Evolutionary conservation across 805 yeast genomes (phyloP).

Genomic region (Wickerhamomyces chambardii): DNA sequence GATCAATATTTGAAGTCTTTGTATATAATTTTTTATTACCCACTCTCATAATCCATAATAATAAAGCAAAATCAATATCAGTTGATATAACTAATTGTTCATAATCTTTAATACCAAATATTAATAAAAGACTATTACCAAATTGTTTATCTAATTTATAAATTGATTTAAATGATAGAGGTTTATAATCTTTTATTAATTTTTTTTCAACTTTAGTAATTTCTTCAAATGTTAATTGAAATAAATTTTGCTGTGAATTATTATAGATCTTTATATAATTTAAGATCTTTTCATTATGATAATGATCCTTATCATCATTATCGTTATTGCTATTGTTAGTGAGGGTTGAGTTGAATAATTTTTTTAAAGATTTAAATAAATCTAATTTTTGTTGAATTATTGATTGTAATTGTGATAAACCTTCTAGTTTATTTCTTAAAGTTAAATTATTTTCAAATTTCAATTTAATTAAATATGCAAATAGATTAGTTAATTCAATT

Average conservation of each 20-base stretch:
- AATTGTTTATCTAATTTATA: constrained; percentile 45
- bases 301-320: constrained; percentile 10
- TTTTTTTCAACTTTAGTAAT: constrained; percentile 37
- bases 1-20: constrained; percentile 16
- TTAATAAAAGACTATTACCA: constrained; percentile 41
- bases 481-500: constrained; percentile 37
- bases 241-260: constrained; percentile 37
- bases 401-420: constrained; percentile 41
- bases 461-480: constrained; percentile 43
- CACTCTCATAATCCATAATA: constrained; percentile 56
- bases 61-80: constrained; percentile 47
- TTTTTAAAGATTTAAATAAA: constrained; percentile 25
- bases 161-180: constrained; percentile 46
- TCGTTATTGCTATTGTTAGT: not conserved
- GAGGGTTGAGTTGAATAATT: not conserved
- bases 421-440: constrained; percentile 51
- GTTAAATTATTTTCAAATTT: constrained; percentile 38
- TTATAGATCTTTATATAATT: constrained; percentile 36
- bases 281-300: constrained; percentile 15
- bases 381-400: constrained; percentile 44
- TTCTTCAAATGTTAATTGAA: constrained; percentile 33
- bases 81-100: constrained; percentile 38
- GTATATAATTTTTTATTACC: constrained; percentile 31
- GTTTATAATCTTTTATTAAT: constrained; percentile 32
- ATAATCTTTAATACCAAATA: constrained; percentile 47